phyloP scores from a whole-genome alignment of 345 rosid genomes.

The Acer yangbiense region DNA sequence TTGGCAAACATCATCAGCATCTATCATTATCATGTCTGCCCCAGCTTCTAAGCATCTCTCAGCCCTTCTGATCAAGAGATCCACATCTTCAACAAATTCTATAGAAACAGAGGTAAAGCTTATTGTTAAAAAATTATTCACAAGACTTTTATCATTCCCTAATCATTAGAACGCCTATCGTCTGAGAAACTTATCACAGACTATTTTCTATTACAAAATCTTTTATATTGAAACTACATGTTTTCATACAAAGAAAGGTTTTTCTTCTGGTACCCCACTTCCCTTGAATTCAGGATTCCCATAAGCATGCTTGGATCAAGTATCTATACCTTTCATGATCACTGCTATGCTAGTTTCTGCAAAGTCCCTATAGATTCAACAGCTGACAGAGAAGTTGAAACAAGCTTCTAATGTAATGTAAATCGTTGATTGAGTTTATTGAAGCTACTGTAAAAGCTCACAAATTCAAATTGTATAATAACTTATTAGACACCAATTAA shows the following conservation, averaged over 20 bases:
- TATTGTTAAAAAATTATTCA: slow-evolving; percentile 4
- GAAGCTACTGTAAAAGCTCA: background rate
- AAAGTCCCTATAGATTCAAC: background rate
- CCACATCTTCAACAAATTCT: slow-evolving; percentile 83
- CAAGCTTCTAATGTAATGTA: background rate
- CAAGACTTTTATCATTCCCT: background rate
- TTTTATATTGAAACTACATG: background rate
- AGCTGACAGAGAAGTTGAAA: background rate
- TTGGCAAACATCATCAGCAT: slow-evolving; percentile 83
- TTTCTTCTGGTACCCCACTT: background rate
- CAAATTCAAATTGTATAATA: background rate
- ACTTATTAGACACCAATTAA: background rate
- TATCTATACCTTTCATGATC: background rate
- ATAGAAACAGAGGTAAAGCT: slow-evolving; percentile 13
- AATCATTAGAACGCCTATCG: background rate
- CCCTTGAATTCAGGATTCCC: background rate
- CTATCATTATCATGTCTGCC: slow-evolving; percentile 93
- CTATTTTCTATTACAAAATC: background rate
- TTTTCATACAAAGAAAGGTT: background rate
- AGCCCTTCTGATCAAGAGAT: slow-evolving; percentile 84
- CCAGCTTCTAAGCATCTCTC: slow-evolving; percentile 97
- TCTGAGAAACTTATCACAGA: background rate
- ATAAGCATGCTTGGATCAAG: background rate
- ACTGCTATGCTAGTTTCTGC: background rate
- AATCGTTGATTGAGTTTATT: background rate